Percentiles rank a stretch among this genome's conserved stretches.
phyloP scores from a whole-genome alignment of 345 rosid species.

The Syzygium jambos region DNA sequence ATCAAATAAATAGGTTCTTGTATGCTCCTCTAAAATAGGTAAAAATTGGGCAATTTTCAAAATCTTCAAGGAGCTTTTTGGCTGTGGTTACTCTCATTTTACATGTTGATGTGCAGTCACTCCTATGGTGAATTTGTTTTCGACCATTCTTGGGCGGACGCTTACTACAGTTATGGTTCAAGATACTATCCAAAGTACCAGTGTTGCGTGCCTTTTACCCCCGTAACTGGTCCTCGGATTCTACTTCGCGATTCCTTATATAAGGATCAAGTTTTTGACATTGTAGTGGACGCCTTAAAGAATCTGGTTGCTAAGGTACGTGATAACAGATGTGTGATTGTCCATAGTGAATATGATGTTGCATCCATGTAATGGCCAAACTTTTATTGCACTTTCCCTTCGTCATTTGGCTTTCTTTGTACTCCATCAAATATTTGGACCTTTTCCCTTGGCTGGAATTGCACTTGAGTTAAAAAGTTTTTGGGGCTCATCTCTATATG shows the following conservation, averaged over 20 bases:
- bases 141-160: constrained; percentile 96
- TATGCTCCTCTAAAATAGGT: not conserved
- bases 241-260: constrained; percentile 43
- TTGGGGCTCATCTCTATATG: not conserved
- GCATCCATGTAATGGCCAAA: not conserved
- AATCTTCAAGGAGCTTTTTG: not conserved
- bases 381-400: not conserved
- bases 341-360: not conserved
- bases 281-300: constrained; percentile 57
- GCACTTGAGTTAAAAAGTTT: not conserved
- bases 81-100: constrained; percentile 9
- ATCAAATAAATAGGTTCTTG: not conserved
- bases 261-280: constrained; percentile 69
- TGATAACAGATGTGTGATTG: not conserved
- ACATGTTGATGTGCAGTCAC: constrained; percentile 47
- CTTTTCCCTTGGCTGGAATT: not conserved
- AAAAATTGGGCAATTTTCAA: not conserved
- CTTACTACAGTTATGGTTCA: constrained; percentile 73
- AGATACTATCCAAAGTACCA: constrained; percentile 95
- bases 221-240: constrained; percentile 91
- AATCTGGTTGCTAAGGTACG: constrained; percentile 60
- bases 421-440: not conserved
- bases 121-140: constrained; percentile 96
- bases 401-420: not conserved
- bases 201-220: constrained; percentile 95